phyloP scores from a whole-genome alignment of 2,329 filamentous ascomycete genomes.

The Colletotrichum lentis region DNA sequence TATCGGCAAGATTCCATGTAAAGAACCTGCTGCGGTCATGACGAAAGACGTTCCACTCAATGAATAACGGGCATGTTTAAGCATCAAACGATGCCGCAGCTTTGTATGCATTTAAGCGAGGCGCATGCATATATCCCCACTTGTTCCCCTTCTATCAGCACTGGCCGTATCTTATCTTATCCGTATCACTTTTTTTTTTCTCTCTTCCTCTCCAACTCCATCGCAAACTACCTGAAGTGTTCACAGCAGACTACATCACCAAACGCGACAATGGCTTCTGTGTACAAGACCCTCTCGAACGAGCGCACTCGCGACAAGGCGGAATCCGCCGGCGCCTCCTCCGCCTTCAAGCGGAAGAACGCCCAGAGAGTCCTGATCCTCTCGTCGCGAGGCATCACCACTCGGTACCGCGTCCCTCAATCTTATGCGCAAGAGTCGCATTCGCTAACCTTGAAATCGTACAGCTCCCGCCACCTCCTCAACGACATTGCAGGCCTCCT shows the following conservation, averaged over 20 bases:
- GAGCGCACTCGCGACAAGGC: slow-evolving; percentile 43
- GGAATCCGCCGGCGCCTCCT: slow-evolving; percentile 58
- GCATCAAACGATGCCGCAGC: too few relatives aligned
- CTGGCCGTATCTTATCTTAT: too few relatives aligned
- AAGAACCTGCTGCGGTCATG: too few relatives aligned
- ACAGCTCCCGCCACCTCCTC: slow-evolving; percentile 89
- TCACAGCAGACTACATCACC: too few relatives aligned
- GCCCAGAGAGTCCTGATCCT: slow-evolving; percentile 82
- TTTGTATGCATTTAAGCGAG: too few relatives aligned
- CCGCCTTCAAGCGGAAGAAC: slow-evolving; percentile 59
- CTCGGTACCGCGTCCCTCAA: neutral
- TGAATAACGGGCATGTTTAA: too few relatives aligned
- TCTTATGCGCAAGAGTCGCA: neutral
- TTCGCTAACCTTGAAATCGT: slow-evolving; percentile 20
- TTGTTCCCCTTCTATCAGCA: too few relatives aligned
- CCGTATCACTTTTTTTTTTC: too few relatives aligned
- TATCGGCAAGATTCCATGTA: too few relatives aligned
- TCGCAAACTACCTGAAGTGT: too few relatives aligned
- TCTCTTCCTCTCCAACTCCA: neutral
- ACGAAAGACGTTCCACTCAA: too few relatives aligned
- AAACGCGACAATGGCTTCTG: slow-evolving; percentile 66
- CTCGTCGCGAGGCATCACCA: slow-evolving; percentile 88
- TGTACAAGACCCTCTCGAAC: slow-evolving; percentile 79
- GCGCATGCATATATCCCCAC: too few relatives aligned
- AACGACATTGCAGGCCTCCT: slow-evolving; percentile 89